Evolutionary conservation across 306 rosid genomes (phyloP).

Genomic region (Citrullus mucosospermus): DNA sequence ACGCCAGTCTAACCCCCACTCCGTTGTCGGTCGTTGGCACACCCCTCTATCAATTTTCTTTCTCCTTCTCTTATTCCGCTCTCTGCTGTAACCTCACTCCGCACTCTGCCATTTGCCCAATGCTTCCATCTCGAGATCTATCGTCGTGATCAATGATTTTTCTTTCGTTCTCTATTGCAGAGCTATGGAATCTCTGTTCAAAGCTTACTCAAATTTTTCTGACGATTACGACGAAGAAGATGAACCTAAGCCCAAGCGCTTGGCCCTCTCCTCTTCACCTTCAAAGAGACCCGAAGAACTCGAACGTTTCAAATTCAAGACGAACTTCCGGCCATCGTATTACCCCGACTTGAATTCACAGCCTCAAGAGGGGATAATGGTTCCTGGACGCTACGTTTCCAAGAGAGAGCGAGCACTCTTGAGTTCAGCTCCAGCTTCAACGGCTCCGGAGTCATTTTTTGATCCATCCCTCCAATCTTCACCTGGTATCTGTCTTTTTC

Average conservation of each 20-base stretch:
- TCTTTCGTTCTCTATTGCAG: not conserved
- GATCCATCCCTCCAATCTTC: slow-evolving; percentile 17
- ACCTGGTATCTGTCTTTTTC: slow-evolving; percentile 26
- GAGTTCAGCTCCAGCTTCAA: slow-evolving; percentile 10
- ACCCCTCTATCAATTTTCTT: too few relatives aligned
- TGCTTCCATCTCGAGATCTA: too few relatives aligned
- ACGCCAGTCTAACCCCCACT: too few relatives aligned
- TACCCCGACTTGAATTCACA: slow-evolving; percentile 3
- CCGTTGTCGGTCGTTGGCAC: too few relatives aligned
- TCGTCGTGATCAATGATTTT: too few relatives aligned
- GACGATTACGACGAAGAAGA: slow-evolving; percentile 28
- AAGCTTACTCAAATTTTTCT: slow-evolving; percentile 39
- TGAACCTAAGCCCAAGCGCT: slow-evolving; percentile 24
- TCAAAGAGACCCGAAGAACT: slow-evolving; percentile 10
- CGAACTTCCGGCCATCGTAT: not conserved
- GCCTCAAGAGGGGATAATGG: slow-evolving; percentile 15
- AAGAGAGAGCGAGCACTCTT: slow-evolving; percentile 60
- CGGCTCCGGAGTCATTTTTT: slow-evolving; percentile 13
- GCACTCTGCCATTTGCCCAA: too few relatives aligned
- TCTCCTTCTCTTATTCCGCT: too few relatives aligned
- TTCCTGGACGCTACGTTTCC: slow-evolving; percentile 65
- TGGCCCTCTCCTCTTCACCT: slow-evolving; percentile 1
- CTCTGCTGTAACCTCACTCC: too few relatives aligned
- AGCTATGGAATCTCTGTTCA: slow-evolving; percentile 50
- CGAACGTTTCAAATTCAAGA: slow-evolving; percentile 1